phyloP scores from a whole-genome alignment of 306 rosid species.

The Medicago ruthenica region DNA sequence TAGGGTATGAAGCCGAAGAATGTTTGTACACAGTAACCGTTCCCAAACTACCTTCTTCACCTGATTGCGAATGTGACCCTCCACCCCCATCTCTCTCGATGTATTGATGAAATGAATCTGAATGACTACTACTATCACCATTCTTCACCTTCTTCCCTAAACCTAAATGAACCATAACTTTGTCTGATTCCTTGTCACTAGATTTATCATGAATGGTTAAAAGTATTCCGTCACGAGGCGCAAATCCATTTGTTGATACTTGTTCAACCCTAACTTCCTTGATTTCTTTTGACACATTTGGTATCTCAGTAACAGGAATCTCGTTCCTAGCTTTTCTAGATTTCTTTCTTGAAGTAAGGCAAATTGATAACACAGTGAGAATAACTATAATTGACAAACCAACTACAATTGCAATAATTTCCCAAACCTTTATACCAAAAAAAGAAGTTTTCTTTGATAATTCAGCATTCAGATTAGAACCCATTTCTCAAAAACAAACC shows the following conservation, averaged over 20 bases:
- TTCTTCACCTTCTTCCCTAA: constrained; percentile 68
- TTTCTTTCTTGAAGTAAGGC: constrained; percentile 78
- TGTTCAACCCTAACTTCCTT: constrained; percentile 90
- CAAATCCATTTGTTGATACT: constrained; percentile 66
- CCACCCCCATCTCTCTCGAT: constrained; percentile 61
- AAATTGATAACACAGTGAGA: constrained; percentile 70
- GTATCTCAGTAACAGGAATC: constrained; percentile 75
- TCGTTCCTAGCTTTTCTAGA: constrained; percentile 61
- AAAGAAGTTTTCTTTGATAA: constrained; percentile 69
- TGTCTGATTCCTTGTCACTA: constrained; percentile 76
- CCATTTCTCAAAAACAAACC: constrained; percentile 56
- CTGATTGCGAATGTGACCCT: constrained; percentile 72
- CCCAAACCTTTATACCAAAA: constrained; percentile 83
- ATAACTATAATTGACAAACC: constrained; percentile 72
- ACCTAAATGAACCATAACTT: constrained; percentile 79
- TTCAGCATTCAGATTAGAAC: constrained; percentile 63
- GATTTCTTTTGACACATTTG: constrained; percentile 86
- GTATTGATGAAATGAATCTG: constrained; percentile 73
- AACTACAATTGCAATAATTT: constrained; percentile 80
- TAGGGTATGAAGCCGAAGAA: constrained; percentile 74
- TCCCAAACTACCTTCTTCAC: constrained; percentile 86
- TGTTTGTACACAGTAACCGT: constrained; percentile 57
- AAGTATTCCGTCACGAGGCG: constrained; percentile 83
- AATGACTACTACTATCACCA: constrained; percentile 68
- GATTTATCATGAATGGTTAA: constrained; percentile 86